Evolutionary conservation across 257 asterid genomes (phyloP).

Genomic region (Jacaranda copaia): DNA sequence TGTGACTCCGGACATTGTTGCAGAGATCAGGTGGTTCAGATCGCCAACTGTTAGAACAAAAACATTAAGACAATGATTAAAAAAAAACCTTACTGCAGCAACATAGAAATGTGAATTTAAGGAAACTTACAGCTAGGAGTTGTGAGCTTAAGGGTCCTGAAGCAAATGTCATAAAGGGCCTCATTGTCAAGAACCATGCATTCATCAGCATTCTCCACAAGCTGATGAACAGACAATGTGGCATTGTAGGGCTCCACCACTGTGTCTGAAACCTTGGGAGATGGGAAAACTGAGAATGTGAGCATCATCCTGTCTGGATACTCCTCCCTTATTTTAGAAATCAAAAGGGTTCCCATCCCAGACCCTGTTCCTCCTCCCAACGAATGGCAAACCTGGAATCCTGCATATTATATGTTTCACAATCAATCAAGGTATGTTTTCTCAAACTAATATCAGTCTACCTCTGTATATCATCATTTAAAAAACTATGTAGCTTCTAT

Average conservation of each 20-base stretch:
- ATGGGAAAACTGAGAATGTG: conserved; percentile 47
- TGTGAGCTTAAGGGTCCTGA: conserved; percentile 42
- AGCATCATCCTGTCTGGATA: conserved; percentile 53
- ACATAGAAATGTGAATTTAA: background rate
- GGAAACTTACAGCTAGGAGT: conserved; percentile 45
- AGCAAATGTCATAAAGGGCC: conserved; percentile 38
- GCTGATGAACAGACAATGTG: conserved; percentile 48
- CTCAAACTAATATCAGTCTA: too few species aligned
- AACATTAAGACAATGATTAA: background rate
- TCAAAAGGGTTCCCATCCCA: conserved; percentile 47
- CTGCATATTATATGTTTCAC: conserved; percentile 20
- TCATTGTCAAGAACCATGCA: conserved; percentile 45
- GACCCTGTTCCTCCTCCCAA: conserved; percentile 51
- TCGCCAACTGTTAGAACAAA: conserved; percentile 43
- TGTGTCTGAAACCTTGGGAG: conserved; percentile 46
- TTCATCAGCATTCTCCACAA: conserved; percentile 47
- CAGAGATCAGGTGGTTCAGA: conserved; percentile 47
- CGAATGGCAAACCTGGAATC: conserved; percentile 49
- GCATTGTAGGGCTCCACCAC: conserved; percentile 51
- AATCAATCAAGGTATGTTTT: background rate
- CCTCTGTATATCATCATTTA: background rate
- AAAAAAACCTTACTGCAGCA: background rate
- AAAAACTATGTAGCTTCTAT: background rate
- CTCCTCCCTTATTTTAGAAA: conserved; percentile 46
- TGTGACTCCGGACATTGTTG: conserved; percentile 51